Base-by-base conservation (phyloP, 2,329 filamentous ascomycete species). In the Fusarium subglutinans region DNA sequence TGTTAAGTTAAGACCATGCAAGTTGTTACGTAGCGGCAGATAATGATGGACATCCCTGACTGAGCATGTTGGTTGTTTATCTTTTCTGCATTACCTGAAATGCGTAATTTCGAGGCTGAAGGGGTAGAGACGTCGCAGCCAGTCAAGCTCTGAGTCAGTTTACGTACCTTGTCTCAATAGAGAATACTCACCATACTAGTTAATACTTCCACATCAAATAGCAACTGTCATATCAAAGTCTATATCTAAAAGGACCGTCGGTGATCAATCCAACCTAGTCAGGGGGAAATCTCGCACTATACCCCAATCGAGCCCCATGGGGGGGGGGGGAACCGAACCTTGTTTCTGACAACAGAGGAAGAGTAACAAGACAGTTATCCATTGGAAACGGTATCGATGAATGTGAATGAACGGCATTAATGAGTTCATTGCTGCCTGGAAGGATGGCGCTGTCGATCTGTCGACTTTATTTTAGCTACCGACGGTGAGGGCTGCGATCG, bases 301-400 rank as follows among this genome's bases (percentile, higher is more conserved):
- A 69, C 48, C 66, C 66, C 66, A 69, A 69, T 48, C 66, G 20
- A 30, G 37, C 60, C 66, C 68, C 68, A 60, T 70, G 60, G 68
- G 54, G 66, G 67, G 66, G 35, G 55, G 50, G 45, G 69, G 62
- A 62, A 53, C 66, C 37, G 63, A 63, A 51, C 44, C 65, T 68
- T 61, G 55, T 68, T 68, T 41, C 48, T 50, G 55, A 35, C 38
- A 69, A n/a, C 38, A 38, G n/a, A 28, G 50, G 43, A 54, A 18
- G 38, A 30, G 66, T 24, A n/a, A 41, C 35, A 15, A 40, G 30
- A 41, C n/a, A 54, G 24, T 22, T n/a, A 44, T 67, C 30, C 53
- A 28, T 57, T 47, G 58, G n/a, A 51, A 69, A 24, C 51, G 14
- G 26, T 40, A 43, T 69, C 41, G n/a, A 47, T 24, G 15, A 56